Conservation (phyloP, 2,329 filamentous ascomycete species). For the Ambrosiella xylebori region DNA sequence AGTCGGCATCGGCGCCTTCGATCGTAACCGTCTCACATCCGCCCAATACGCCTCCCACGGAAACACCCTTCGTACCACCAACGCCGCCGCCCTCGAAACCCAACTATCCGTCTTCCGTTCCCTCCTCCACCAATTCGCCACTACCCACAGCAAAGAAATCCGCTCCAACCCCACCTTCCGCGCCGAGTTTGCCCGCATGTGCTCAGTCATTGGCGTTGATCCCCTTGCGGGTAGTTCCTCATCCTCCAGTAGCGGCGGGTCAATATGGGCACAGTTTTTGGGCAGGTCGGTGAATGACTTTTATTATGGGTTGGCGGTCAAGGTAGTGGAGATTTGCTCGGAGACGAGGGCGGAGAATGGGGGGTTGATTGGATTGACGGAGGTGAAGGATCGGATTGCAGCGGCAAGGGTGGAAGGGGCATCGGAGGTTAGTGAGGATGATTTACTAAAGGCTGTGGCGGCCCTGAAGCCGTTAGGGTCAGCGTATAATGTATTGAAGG, state of each 20-base stretch:
- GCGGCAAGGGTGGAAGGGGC: conserved; percentile 58
- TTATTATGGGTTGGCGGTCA: conserved; percentile 93
- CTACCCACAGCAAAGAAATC: conserved; percentile 89
- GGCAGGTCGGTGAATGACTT: conserved; percentile 92
- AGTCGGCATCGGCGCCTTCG: conserved; percentile 80
- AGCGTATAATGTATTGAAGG: conserved; percentile 67
- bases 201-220: conserved; percentile 88
- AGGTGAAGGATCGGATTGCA: conserved; percentile 61
- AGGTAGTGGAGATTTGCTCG: conserved; percentile 82
- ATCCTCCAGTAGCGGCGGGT: conserved; percentile 32
- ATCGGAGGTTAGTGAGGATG: conserved; percentile 74
- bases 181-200: conserved; percentile 97
- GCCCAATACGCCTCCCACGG: conserved; percentile 87
- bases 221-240: conserved; percentile 46
- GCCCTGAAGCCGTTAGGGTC: conserved; percentile 76
- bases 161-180: conserved; percentile 89
- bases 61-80: conserved; percentile 64
- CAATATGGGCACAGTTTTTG: conserved; percentile 83
- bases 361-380: conserved; percentile 68
- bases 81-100: conserved; percentile 72
- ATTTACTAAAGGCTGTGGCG: conserved; percentile 75
- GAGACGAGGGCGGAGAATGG: conserved; percentile 81
- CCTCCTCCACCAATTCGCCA: conserved; percentile 82
- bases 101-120: conserved; percentile 94
- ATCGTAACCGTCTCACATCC: conserved; percentile 65